Evolutionary conservation across 139 green algal species (phyloP), one percentile per base, ranked within the genome.

Genomic region (Astrephomene gubernaculifera): DNA sequence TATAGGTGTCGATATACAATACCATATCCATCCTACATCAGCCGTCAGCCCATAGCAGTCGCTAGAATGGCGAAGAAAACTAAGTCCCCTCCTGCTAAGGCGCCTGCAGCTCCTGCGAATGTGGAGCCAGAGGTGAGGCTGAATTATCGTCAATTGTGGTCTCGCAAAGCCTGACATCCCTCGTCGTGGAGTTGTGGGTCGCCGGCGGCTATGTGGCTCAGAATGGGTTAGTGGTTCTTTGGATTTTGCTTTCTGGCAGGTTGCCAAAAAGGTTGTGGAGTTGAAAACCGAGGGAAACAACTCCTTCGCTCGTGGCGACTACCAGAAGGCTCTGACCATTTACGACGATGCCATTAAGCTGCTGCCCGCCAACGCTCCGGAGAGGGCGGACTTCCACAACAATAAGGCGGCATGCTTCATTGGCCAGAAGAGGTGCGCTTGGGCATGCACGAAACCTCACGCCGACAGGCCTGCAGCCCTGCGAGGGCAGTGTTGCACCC

Each of bases 391-490:
- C 54, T 87, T 98, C 70, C 89, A 95, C 79, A 90, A 85, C 90
- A 97, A 97, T 86, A 96, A 95, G 85, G 94, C 94, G 7, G 94
- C 93, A 24, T 98, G 95, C 92, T 93, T 92, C 80, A 93, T 96
- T 64, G 91, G 93, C 63, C 72, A 90, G 57, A 94, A 94, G 79
- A 92, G 87, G 90, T 96, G 85, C 35, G 91, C 79, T 52, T 29
- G n/a, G n/a, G n/a, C n/a, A n/a, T n/a, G n/a, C n/a, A n/a, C n/a
- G n/a, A n/a, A n/a, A n/a, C n/a, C n/a, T n/a, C n/a, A n/a, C n/a
- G n/a, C n/a, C n/a, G n/a, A n/a, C n/a, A n/a, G n/a, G n/a, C n/a
- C n/a, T n/a, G n/a, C n/a, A n/a, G n/a, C n/a, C n/a, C n/a, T n/a
- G n/a, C n/a, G n/a, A n/a, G n/a, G n/a, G n/a, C n/a, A n/a, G n/a